Evolutionary conservation across 2,329 filamentous ascomycete species (phyloP).

Genomic region (Blastomyces silverae): DNA sequence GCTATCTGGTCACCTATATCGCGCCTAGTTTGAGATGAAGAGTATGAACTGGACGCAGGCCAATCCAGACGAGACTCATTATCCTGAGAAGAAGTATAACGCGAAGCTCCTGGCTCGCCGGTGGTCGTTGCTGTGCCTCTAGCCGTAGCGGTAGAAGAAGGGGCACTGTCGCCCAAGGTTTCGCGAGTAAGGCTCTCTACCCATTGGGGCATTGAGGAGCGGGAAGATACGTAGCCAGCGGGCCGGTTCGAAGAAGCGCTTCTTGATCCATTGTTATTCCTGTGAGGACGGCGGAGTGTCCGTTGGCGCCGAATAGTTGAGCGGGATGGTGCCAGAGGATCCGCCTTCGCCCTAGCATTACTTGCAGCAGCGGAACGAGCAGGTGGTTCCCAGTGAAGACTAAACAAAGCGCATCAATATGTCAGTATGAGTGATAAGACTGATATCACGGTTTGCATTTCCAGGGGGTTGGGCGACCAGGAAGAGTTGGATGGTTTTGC

Average conservation of each 20-base stretch:
- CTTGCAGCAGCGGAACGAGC: constrained; percentile 35
- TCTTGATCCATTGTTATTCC: constrained; percentile 6
- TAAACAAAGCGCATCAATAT: not conserved
- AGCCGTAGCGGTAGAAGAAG: not conserved
- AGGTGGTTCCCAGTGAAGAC: constrained; percentile 15
- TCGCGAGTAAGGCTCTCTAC: constrained; percentile 26
- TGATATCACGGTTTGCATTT: not conserved
- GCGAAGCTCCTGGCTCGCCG: constrained; percentile 19
- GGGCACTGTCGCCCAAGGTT: constrained; percentile 26
- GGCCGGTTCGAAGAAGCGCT: constrained; percentile 26
- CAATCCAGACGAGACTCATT: constrained; percentile 24
- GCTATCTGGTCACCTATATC: constrained; percentile 34
- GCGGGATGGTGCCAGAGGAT: constrained; percentile 48
- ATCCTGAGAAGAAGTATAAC: constrained; percentile 11
- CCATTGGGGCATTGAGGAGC: constrained; percentile 29
- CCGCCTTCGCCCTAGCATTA: constrained; percentile 41
- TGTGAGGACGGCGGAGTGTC: constrained; percentile 14
- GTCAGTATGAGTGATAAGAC: not conserved
- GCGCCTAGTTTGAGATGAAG: constrained; percentile 27
- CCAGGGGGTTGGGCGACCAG: not conserved
- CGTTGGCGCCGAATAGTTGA: constrained; percentile 53
- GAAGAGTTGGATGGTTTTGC: not conserved
- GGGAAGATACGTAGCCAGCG: constrained; percentile 25
- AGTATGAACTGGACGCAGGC: constrained; percentile 17
- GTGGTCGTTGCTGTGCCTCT: constrained; percentile 13